A percentile compares a stretch with the other conserved stretches of the same genome.
Evolutionary conservation across 2,329 filamentous ascomycete genomes (phyloP).

Genomic region (Sphaerulina vaccinii): DNA sequence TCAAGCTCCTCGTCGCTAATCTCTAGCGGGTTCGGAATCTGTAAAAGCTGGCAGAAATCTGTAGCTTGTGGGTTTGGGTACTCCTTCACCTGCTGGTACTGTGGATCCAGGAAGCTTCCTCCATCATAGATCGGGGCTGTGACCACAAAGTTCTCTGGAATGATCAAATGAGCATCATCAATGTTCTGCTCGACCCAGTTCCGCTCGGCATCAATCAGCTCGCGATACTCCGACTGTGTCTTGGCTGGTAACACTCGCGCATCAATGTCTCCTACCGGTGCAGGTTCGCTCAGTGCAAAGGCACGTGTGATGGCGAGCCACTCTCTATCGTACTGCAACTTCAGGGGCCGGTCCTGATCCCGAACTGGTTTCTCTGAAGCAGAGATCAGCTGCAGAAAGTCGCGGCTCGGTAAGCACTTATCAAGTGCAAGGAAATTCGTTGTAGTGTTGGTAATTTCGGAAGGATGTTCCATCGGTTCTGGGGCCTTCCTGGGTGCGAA

Average conservation of each 20-base stretch:
- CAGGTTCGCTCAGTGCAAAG: constrained; percentile 61
- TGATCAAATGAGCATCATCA: constrained; percentile 49
- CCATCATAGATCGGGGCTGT: constrained; percentile 71
- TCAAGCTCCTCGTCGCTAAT: constrained; percentile 69
- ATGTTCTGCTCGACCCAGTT: constrained; percentile 81
- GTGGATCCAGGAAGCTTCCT: constrained; percentile 28
- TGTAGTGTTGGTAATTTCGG: constrained; percentile 70
- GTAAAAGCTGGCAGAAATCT: constrained; percentile 75
- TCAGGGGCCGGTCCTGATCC: constrained; percentile 48
- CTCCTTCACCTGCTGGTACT: constrained; percentile 52
- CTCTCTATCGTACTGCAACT: constrained; percentile 81
- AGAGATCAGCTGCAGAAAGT: constrained; percentile 78
- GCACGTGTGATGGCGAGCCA: constrained; percentile 92
- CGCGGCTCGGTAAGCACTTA: constrained; percentile 77
- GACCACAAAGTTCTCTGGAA: constrained; percentile 74
- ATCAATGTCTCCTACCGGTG: constrained; percentile 62
- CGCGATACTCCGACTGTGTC: constrained; percentile 40
- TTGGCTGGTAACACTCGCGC: constrained; percentile 59
- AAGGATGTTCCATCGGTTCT: constrained; percentile 64
- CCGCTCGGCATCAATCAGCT: constrained; percentile 67
- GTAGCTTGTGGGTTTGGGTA: constrained; percentile 84
- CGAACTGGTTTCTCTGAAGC: constrained; percentile 51
- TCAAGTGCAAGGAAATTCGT: constrained; percentile 88
- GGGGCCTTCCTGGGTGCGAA: constrained; percentile 50
- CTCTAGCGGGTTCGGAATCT: constrained; percentile 73